Percentiles rank a stretch among this genome's conserved stretches.
These are phyloP conservation scores for Elsinoe perseae DNA, from an alignment of 2,329 filamentous ascomycete species.

Conservation along the genomic window DNA sequence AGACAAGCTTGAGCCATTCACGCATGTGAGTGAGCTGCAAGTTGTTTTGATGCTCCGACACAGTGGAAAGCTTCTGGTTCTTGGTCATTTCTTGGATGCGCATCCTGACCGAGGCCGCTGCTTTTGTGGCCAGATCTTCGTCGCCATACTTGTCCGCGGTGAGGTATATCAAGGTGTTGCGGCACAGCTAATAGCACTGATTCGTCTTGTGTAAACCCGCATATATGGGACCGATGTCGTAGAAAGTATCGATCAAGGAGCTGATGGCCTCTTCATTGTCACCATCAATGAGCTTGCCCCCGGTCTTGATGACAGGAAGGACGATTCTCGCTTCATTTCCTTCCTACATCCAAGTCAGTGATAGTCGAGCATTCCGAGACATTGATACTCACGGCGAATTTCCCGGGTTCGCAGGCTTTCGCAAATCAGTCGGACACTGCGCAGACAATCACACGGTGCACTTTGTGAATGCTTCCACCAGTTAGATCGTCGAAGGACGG, in stretches of 20 bases:
- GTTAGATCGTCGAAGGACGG: neutral
- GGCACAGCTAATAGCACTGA: neutral
- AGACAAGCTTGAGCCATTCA: neutral
- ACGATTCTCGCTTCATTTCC: neutral
- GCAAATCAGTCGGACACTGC: constrained; percentile 21
- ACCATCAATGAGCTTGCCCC: neutral
- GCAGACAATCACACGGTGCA: constrained; percentile 22
- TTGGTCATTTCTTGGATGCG: neutral
- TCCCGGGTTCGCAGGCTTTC: constrained; percentile 17
- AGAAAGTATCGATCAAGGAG: neutral
- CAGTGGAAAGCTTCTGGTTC: neutral
- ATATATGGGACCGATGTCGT: neutral
- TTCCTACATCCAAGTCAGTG: neutral
- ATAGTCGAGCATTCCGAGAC: neutral
- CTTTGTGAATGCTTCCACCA: constrained; percentile 18
- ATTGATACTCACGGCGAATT: neutral
- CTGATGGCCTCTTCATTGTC: neutral
- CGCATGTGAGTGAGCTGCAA: neutral
- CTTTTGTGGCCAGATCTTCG: neutral
- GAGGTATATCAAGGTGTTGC: neutral
- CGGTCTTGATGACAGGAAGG: neutral
- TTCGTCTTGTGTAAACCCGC: neutral
- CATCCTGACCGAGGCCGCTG: neutral
- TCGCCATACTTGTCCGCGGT: neutral
- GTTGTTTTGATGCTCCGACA: neutral